Conservation (phyloP, 352 stramenopile species). For the Phytophthora tubulina region DNA sequence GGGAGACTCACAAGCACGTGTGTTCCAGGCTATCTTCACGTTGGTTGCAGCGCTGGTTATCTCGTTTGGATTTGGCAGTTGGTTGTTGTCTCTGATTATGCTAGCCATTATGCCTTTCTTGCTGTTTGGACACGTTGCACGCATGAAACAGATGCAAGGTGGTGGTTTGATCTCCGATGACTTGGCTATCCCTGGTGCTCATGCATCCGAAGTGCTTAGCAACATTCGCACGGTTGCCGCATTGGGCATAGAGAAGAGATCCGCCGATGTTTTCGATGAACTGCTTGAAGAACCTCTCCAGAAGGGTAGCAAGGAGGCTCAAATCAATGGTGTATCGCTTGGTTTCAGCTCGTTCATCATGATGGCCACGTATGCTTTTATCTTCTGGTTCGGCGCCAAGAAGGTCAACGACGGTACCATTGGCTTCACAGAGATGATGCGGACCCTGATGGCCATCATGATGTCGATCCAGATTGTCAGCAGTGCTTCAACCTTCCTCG, state of each 20-base stretch:
- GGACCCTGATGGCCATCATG: slow-evolving; percentile 67
- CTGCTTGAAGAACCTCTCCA: slow-evolving; percentile 40
- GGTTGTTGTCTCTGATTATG: slow-evolving; percentile 78
- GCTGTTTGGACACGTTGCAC: slow-evolving; percentile 47
- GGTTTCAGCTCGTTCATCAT: slow-evolving; percentile 81
- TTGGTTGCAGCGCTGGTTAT: slow-evolving; percentile 67
- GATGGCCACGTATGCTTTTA: slow-evolving; percentile 59
- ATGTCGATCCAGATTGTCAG: slow-evolving; percentile 54
- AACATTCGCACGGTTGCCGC: slow-evolving; percentile 61
- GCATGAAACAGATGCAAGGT: slow-evolving; percentile 49
- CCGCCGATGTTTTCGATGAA: slow-evolving; percentile 28
- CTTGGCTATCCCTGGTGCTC: slow-evolving; percentile 44
- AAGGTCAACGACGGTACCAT: slow-evolving; percentile 54
- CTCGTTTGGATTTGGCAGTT: slow-evolving; percentile 71
- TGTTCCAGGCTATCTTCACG: slow-evolving; percentile 59
- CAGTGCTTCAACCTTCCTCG: slow-evolving; percentile 36
- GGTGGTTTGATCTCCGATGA: slow-evolving; percentile 34
- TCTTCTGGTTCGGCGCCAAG: slow-evolving; percentile 74
- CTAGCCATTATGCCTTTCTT: slow-evolving; percentile 70
- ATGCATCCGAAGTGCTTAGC: slow-evolving; percentile 58
- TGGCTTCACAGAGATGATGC: slow-evolving; percentile 56
- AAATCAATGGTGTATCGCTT: slow-evolving; percentile 53
- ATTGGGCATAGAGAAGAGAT: slow-evolving; percentile 51
- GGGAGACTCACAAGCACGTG: slow-evolving; percentile 55
- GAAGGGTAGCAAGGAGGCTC: slow-evolving; percentile 44